Evolutionary conservation across 345 rosid species (phyloP).

Genomic region (Hypericum perforatum): DNA sequence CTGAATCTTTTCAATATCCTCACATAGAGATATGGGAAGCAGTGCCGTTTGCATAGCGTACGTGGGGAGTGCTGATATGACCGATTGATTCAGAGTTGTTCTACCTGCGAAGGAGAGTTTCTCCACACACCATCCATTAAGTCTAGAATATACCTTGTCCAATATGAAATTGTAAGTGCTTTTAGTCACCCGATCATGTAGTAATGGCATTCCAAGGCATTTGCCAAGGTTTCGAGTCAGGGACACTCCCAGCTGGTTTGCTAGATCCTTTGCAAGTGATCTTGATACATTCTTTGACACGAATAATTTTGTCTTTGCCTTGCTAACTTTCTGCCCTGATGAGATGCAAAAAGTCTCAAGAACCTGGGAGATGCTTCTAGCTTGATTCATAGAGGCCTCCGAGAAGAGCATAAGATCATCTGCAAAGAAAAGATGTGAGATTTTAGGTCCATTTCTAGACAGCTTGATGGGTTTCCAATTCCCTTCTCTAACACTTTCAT

Average conservation of each 20-base stretch:
- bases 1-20: neutral
- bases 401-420: too few species aligned
- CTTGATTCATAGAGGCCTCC: too few species aligned
- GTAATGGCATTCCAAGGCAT: neutral
- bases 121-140: neutral
- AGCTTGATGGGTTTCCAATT: too few species aligned
- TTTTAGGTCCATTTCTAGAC: too few species aligned
- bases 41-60: neutral
- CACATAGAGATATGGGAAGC: neutral
- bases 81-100: neutral
- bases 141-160: neutral
- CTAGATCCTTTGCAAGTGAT: neutral
- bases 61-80: neutral
- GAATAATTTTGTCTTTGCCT: neutral
- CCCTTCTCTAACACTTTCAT: too few species aligned
- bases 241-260: neutral
- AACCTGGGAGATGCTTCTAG: too few species aligned
- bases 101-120: neutral
- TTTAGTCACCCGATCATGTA: neutral
- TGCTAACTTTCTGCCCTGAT: neutral
- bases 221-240: neutral
- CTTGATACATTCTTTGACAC: neutral
- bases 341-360: too few species aligned
- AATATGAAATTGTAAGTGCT: neutral
- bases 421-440: too few species aligned